Percentiles rank a stretch among this genome's conserved stretches.
These are phyloP conservation scores for Clitocybe nebularis DNA, from an alignment of 1,284 basidiomycete species.

Conservation along the genomic window DNA sequence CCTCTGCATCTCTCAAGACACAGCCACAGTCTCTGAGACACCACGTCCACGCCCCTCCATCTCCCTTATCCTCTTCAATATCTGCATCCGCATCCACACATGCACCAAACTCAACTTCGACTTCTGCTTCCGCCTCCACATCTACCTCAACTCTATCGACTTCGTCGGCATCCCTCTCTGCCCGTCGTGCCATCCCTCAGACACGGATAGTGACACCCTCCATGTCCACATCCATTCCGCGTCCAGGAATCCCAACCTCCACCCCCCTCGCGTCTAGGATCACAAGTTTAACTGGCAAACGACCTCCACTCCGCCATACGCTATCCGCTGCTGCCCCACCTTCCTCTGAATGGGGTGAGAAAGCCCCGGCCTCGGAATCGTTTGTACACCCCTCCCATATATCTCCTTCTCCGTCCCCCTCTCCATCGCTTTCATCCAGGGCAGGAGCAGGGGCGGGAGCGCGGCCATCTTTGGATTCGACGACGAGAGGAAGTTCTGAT, in stretches of 20 bases:
- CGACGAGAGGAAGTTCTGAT: conserved; percentile 6
- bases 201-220: conserved; percentile 7
- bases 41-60: not conserved
- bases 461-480: conserved; percentile 33
- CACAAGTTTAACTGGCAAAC: not conserved
- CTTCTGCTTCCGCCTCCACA: conserved; percentile 2
- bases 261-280: not conserved
- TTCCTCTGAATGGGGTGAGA: conserved; percentile 8
- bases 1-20: not conserved
- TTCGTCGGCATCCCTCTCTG: conserved; percentile 1
- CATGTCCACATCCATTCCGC: not conserved
- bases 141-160: conserved; percentile 7
- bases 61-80: conserved; percentile 10
- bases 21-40: conserved; percentile 1
- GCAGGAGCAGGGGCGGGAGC: not conserved
- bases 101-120: not conserved
- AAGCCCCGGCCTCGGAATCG: not conserved
- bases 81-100: conserved; percentile 2
- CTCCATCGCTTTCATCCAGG: conserved; percentile 18
- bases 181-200: conserved; percentile 6
- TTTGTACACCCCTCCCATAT: conserved; percentile 9
- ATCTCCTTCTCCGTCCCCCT: conserved; percentile 6
- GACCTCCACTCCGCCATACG: not conserved
- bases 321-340: conserved; percentile 4
- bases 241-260: not conserved